Percentiles rank a stretch among this genome's conserved stretches.
These are phyloP conservation scores for Zea luxurians DNA, from an alignment of 176 grass and related monocot species.

Conservation along the genomic window DNA sequence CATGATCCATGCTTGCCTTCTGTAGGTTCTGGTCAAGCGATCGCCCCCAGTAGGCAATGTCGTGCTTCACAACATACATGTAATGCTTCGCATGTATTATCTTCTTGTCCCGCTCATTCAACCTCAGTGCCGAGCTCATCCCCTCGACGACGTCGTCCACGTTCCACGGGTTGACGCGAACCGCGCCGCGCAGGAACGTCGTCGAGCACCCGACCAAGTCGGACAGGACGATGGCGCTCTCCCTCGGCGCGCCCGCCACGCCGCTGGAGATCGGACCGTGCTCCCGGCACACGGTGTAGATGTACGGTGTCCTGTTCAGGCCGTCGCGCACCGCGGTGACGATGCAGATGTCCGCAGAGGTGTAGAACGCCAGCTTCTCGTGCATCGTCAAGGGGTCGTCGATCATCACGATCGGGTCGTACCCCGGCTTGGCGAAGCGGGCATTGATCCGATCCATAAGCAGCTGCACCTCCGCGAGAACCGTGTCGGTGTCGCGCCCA, in stretches of 20 bases:
- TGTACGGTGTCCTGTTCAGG: conserved; percentile 48
- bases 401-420: conserved; percentile 53
- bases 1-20: conserved; percentile 19
- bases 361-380: conserved; percentile 56
- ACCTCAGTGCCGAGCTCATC: conserved; percentile 36
- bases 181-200: conserved; percentile 42
- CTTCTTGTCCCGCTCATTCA: conserved; percentile 30
- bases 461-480: neutral
- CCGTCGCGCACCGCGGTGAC: conserved; percentile 54
- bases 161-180: conserved; percentile 54
- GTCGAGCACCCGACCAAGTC: conserved; percentile 58
- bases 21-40: conserved; percentile 40
- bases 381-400: conserved; percentile 30
- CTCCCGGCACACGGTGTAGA: conserved; percentile 55
- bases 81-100: conserved; percentile 44
- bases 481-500: conserved; percentile 30
- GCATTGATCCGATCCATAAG: conserved; percentile 33
- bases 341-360: conserved; percentile 45
- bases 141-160: conserved; percentile 39
- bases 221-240: conserved; percentile 44
- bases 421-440: conserved; percentile 32
- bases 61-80: conserved; percentile 45
- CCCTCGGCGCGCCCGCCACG: neutral
- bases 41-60: conserved; percentile 42
- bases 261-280: neutral